These are phyloP conservation scores for Alternaria sp. DNA, from an alignment of 2,329 filamentous ascomycete species.

Conservation along the genomic window DNA sequence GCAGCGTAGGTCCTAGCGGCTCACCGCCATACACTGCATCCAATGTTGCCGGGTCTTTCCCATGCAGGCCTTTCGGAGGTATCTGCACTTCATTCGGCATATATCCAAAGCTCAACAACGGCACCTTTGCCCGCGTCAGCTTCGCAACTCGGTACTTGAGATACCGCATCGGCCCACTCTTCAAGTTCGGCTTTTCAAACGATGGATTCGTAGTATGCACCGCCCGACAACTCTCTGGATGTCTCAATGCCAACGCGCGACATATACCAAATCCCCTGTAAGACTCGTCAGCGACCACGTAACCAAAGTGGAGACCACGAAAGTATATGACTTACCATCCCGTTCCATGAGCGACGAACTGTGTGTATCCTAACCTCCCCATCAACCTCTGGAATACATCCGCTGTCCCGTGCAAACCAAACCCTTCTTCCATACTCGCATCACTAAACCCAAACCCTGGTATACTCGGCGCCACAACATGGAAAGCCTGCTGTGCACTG, in stretches of 20 bases:
- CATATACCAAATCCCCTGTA: conserved; percentile 53
- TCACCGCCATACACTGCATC: neutral
- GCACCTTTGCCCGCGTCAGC: conserved; percentile 48
- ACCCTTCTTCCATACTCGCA: conserved; percentile 58
- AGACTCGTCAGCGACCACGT: neutral
- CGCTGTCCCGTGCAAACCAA: conserved; percentile 62
- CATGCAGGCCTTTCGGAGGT: neutral
- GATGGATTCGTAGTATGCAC: conserved; percentile 67
- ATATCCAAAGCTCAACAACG: conserved; percentile 63
- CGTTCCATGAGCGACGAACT: conserved; percentile 65
- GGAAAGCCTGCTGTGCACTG: conserved; percentile 58
- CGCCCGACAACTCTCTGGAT: conserved; percentile 62
- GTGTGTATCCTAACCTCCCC: conserved; percentile 63
- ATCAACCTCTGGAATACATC: conserved; percentile 66
- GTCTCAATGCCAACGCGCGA: conserved; percentile 56
- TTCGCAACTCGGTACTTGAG: conserved; percentile 63
- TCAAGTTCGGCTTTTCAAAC: conserved; percentile 57
- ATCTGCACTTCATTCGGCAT: conserved; percentile 57
- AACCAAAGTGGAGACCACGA: neutral
- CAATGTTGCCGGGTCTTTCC: neutral
- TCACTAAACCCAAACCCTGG: conserved; percentile 74
- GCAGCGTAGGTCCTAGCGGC: conserved; percentile 23
- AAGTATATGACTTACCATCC: conserved; percentile 50
- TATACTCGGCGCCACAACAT: conserved; percentile 70
- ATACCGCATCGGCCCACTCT: conserved; percentile 57